Percentiles rank a stretch among this genome's conserved stretches.
These are phyloP conservation scores for Cryptococcus neoformans DNA, from an alignment of 1,284 basidiomycete genomes.

Conservation along the genomic window DNA sequence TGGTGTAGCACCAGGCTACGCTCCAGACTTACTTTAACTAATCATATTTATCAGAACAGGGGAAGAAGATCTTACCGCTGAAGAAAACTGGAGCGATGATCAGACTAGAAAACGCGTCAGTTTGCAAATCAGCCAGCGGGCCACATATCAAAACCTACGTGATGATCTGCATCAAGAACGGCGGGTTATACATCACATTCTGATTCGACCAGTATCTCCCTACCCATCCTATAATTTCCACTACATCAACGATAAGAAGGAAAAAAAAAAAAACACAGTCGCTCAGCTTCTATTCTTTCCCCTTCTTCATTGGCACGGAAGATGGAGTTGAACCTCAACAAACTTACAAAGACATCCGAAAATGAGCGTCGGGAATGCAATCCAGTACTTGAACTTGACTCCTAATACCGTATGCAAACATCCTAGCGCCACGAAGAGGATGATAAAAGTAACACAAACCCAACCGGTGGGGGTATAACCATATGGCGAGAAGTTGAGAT, in stretches of 20 bases:
- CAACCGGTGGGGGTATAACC: constrained; percentile 14
- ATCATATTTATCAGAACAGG: background rate
- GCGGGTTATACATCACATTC: constrained; percentile 10
- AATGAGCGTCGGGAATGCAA: constrained; percentile 17
- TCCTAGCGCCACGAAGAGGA: constrained; percentile 18
- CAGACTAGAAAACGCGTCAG: constrained; percentile 5
- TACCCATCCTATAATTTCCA: constrained; percentile 19
- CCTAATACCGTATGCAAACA: constrained; percentile 27
- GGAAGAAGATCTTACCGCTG: constrained; percentile 1
- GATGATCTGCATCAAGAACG: constrained; percentile 23
- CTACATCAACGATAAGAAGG: background rate
- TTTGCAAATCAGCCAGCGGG: background rate
- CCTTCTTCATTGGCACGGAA: background rate
- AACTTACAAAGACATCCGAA: constrained; percentile 7
- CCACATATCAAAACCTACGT: constrained; percentile 9
- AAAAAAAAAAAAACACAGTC: background rate
- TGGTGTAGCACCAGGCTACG: constrained; percentile 35
- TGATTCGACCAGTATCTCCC: constrained; percentile 17
- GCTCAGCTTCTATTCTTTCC: background rate
- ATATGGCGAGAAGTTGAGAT: constrained; percentile 9
- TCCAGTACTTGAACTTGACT: constrained; percentile 44
- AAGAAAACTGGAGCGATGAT: constrained; percentile 25
- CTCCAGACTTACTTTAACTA: background rate
- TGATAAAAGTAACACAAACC: constrained; percentile 15
- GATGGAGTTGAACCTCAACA: background rate